Evolutionary conservation across 768 basidiomycete species (phyloP).

Genomic region (Psilocybe tampanensis): DNA sequence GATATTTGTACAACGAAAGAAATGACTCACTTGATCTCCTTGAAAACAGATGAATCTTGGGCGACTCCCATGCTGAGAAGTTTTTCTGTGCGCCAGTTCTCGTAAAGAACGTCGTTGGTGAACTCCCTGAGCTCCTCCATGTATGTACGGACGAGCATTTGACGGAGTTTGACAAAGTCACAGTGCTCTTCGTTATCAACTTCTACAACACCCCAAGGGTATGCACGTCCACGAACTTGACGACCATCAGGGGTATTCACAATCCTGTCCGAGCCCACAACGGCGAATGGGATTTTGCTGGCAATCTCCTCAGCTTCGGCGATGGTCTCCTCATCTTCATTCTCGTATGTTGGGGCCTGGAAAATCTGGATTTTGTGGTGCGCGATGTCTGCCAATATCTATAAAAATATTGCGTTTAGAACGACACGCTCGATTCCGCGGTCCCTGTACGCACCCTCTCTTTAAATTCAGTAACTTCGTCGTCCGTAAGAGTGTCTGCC

Average conservation of each 20-base stretch:
- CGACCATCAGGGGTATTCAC: slow-evolving; percentile 87
- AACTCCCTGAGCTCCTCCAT: slow-evolving; percentile 99
- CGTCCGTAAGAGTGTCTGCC: slow-evolving; percentile 96
- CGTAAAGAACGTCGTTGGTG: slow-evolving; percentile 94
- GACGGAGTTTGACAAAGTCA: slow-evolving; percentile 98
- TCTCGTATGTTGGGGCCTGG: slow-evolving; percentile 96
- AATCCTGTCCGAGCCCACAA: slow-evolving; percentile 90
- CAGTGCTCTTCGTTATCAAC: slow-evolving; percentile 99
- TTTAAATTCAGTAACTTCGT: slow-evolving; percentile 93
- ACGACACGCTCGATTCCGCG: slow-evolving; percentile 3
- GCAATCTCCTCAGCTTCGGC: slow-evolving; percentile 98
- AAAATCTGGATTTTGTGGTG: slow-evolving; percentile 98
- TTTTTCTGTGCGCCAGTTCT: slow-evolving; percentile 98
- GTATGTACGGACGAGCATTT: slow-evolving; percentile 98
- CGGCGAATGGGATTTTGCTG: slow-evolving; percentile 97
- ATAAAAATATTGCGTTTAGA: slow-evolving; percentile 5
- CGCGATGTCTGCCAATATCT: slow-evolving; percentile 93
- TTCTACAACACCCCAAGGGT: slow-evolving; percentile 99
- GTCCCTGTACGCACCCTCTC: slow-evolving; percentile 60
- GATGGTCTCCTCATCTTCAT: slow-evolving; percentile 97
- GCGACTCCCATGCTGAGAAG: slow-evolving; percentile 96
- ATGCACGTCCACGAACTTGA: slow-evolving; percentile 90
- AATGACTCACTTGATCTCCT: slow-evolving; percentile 91
- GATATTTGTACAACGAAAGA: neutral
- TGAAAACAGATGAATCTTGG: slow-evolving; percentile 97